Base-by-base conservation (phyloP, 1,284 basidiomycete species). In the Ganoderma meredithae region DNA sequence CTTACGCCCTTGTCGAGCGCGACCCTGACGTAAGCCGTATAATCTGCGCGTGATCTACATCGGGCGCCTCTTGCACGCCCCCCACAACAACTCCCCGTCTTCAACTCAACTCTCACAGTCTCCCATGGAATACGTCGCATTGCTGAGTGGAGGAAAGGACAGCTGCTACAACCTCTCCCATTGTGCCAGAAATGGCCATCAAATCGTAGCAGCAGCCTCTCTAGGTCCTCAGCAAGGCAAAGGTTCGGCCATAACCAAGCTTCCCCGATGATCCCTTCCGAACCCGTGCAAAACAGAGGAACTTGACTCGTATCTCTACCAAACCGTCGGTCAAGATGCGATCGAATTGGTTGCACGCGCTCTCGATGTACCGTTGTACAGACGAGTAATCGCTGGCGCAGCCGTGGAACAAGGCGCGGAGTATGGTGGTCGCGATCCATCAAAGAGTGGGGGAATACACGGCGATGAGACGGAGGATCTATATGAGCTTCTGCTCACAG, bases 391-490 rank as follows among this genome's bases (percentile, higher is more conserved):
- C 72, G 83, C 83, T 9, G 98, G 98, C 1, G 85, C 86, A 27
- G 91, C 97, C 0, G 79, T 99, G 7, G 91, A 96, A 67, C 91
- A 93, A 78, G 90, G 90, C 40, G 84, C 88, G 13, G 95, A 98
- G 76, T 99, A 99, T 80, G 97, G 97, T 27, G 80, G 85, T 66
- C 84, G 88, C 74, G 80, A 82, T 39, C 81, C 84, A 4, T 81
- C 81, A 10, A 79, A 83, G 3, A 78, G 79, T 12, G 80, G 78
- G 47, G 93, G 90, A 2, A 82, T 90, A 40, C 73, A 80, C 39
- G 95, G 94, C 4, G 98, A 99, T 80, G 98, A 99, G 82, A 99
- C 98, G 0, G 98, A 99, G 77, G 98, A 99, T 81, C 84, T 99
- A 49, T 91, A 89, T 73, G 86, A 83, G n/a, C 81, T 99, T 27